Conservation (phyloP, 2,329 filamentous ascomycete genomes). For the Cladophialophora exuberans region DNA sequence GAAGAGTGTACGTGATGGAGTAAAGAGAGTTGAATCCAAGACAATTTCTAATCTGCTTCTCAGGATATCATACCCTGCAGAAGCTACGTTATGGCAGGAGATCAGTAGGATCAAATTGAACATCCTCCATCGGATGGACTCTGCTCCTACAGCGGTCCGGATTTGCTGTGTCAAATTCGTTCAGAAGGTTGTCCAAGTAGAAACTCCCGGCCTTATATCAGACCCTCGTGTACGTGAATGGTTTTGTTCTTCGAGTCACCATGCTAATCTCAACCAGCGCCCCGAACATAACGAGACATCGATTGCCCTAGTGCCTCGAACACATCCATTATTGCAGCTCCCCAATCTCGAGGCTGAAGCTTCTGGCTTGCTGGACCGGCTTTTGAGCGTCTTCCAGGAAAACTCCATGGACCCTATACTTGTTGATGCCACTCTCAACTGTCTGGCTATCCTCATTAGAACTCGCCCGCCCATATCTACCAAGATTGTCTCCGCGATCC, state of each 20-base stretch:
- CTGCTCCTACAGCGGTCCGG: constrained; percentile 72
- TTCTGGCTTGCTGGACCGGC: constrained; percentile 83
- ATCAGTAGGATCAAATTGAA: constrained; percentile 87
- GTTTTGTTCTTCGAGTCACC: not conserved
- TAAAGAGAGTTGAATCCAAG: not conserved
- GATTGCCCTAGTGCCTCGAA: constrained; percentile 78
- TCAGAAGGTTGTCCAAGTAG: constrained; percentile 87
- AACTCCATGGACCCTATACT: constrained; percentile 85
- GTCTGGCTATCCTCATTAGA: constrained; percentile 79
- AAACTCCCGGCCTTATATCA: constrained; percentile 79
- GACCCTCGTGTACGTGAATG: constrained; percentile 74
- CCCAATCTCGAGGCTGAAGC: constrained; percentile 89
- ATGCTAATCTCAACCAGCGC: constrained; percentile 53
- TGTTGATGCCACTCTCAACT: constrained; percentile 90
- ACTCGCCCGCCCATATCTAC: constrained; percentile 78
- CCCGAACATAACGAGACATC: constrained; percentile 82
- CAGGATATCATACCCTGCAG: constrained; percentile 85
- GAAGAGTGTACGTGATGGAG: constrained; percentile 79
- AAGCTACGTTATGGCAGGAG: constrained; percentile 80
- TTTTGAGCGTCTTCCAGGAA: constrained; percentile 83
- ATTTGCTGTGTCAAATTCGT: constrained; percentile 98
- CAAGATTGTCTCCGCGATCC: constrained; percentile 80
- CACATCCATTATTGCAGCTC: constrained; percentile 78
- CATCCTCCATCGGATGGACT: constrained; percentile 88
- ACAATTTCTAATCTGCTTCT: constrained; percentile 17